A percentile compares a stretch with the other conserved stretches of the same genome.
phyloP scores from a whole-genome alignment of 2,329 filamentous ascomycete species.

The Hypomyces perniciosus region DNA sequence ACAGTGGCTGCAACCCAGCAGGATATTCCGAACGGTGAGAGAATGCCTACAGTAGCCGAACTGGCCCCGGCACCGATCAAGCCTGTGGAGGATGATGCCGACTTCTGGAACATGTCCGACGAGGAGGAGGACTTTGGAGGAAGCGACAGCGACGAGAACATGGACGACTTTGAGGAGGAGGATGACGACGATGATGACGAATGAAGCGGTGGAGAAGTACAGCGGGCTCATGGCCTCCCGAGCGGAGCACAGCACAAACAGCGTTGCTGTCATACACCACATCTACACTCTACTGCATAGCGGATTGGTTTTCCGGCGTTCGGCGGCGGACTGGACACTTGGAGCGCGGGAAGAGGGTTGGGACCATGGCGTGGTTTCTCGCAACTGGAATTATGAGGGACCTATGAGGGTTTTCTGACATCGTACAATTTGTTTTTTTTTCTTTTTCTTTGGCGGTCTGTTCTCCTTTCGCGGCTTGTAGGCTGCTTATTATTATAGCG shows the following conservation, averaged over 20 bases:
- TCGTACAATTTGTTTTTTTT: background rate
- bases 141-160: slow-evolving; percentile 61
- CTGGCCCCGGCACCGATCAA: slow-evolving; percentile 56
- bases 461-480: background rate
- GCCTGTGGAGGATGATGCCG: slow-evolving; percentile 60
- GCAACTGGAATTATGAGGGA: slow-evolving; percentile 5
- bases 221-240: background rate
- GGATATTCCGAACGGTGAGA: slow-evolving; percentile 73
- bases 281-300: slow-evolving; percentile 2
- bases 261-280: background rate
- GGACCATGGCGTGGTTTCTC: slow-evolving; percentile 10
- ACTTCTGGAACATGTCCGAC: slow-evolving; percentile 76
- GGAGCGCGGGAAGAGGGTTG: slow-evolving; percentile 5
- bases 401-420: background rate
- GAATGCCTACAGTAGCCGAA: slow-evolving; percentile 73
- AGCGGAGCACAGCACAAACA: background rate
- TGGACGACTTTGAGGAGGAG: slow-evolving; percentile 54
- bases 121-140: slow-evolving; percentile 73
- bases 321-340: slow-evolving; percentile 2
- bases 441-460: background rate
- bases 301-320: slow-evolving; percentile 11
- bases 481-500: background rate
- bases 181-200: slow-evolving; percentile 52
- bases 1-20: slow-evolving; percentile 68
- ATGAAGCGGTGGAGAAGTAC: background rate